These are phyloP conservation scores for Tylopilus subfusipes DNA, from an alignment of 768 basidiomycete genomes.

Conservation along the genomic window DNA sequence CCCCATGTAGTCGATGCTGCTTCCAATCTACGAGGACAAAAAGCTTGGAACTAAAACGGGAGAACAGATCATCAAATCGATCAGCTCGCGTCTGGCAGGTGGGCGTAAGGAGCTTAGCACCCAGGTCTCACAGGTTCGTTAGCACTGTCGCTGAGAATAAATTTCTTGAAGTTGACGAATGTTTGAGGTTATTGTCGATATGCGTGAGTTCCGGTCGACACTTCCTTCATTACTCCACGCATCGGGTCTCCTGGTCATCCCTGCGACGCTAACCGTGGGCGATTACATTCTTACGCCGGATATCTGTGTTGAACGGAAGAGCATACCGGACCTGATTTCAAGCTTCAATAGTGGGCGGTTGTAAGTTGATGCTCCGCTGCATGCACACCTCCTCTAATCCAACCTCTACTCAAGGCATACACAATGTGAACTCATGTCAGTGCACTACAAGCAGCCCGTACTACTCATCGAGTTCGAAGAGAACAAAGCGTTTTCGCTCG, in stretches of 20 bases:
- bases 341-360: slow-evolving; percentile 93
- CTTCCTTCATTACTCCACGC: slow-evolving; percentile 89
- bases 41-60: slow-evolving; percentile 35
- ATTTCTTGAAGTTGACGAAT: neutral
- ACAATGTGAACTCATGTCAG: slow-evolving; percentile 96
- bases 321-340: slow-evolving; percentile 84
- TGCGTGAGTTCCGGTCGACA: slow-evolving; percentile 94
- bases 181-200: slow-evolving; percentile 85
- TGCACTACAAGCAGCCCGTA: slow-evolving; percentile 91
- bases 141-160: neutral
- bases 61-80: slow-evolving; percentile 71
- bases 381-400: neutral
- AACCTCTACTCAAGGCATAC: slow-evolving; percentile 62
- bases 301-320: slow-evolving; percentile 95
- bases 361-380: slow-evolving; percentile 49
- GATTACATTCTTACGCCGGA: slow-evolving; percentile 96
- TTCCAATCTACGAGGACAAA: slow-evolving; percentile 72
- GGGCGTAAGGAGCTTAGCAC: slow-evolving; percentile 65
- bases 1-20: slow-evolving; percentile 71
- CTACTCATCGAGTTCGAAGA: slow-evolving; percentile 97
- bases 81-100: slow-evolving; percentile 83
- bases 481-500: slow-evolving; percentile 89
- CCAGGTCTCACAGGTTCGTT: slow-evolving; percentile 59
- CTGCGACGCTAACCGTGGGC: slow-evolving; percentile 89
- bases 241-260: slow-evolving; percentile 73